Evolutionary conservation across 1,284 basidiomycete genomes (phyloP).

Genomic region (Gastroboletus turbinatus): DNA sequence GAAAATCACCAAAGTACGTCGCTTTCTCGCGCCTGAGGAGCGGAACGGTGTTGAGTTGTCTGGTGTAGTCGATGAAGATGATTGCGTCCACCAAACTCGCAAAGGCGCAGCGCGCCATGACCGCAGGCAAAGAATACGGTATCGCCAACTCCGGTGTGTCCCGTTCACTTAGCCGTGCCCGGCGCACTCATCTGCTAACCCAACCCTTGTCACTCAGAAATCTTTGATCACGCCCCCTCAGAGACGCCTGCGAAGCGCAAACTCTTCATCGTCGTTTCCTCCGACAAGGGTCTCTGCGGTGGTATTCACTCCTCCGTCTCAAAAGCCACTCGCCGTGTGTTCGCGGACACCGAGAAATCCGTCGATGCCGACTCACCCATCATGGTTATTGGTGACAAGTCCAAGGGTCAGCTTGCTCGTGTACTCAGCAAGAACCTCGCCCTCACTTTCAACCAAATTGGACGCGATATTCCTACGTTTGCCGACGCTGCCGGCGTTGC

Average conservation of each 20-base stretch:
- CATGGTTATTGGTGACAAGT: slow-evolving; percentile 96
- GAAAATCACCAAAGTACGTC: slow-evolving; percentile 95
- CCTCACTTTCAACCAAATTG: slow-evolving; percentile 96
- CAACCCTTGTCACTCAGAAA: slow-evolving; percentile 51
- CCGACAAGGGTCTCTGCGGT: slow-evolving; percentile 99
- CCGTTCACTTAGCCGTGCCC: not conserved
- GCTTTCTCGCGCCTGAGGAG: not conserved
- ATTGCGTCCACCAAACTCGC: slow-evolving; percentile 97
- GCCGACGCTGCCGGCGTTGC: slow-evolving; percentile 93
- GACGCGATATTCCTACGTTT: slow-evolving; percentile 96
- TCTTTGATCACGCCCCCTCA: slow-evolving; percentile 72
- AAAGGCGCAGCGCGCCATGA: slow-evolving; percentile 96
- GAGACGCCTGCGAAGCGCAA: slow-evolving; percentile 68
- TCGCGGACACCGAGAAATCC: slow-evolving; percentile 51
- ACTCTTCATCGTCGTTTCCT: slow-evolving; percentile 92
- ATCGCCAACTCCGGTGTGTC: slow-evolving; percentile 86
- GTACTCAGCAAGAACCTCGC: slow-evolving; percentile 66
- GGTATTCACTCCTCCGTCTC: slow-evolving; percentile 98
- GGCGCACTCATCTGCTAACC: slow-evolving; percentile 3
- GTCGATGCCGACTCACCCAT: slow-evolving; percentile 66
- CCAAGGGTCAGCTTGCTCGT: slow-evolving; percentile 89
- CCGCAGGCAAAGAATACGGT: slow-evolving; percentile 92
- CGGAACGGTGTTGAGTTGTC: not conserved
- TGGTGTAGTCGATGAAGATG: slow-evolving; percentile 93
- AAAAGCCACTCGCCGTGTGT: slow-evolving; percentile 79